phyloP scores from a whole-genome alignment of 208 protist species.

The Crithidia brevicula region DNA sequence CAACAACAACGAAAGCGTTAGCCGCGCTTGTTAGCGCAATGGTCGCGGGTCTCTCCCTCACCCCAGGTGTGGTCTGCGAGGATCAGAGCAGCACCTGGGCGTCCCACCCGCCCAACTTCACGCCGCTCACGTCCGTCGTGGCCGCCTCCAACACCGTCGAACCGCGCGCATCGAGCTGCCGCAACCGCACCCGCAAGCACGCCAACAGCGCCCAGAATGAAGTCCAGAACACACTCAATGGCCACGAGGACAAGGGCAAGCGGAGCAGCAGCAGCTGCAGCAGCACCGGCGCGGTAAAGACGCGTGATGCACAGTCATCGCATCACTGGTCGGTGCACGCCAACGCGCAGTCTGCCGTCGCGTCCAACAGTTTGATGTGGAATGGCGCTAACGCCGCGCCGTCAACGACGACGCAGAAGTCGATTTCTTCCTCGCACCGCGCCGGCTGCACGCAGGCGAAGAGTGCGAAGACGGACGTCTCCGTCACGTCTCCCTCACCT shows the following conservation, averaged over 20 bases:
- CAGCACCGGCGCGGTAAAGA: background rate
- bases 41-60: too few relatives aligned
- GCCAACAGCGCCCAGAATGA: conserved; percentile 10
- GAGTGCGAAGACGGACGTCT: background rate
- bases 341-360: conserved; percentile 2
- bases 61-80: too few relatives aligned
- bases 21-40: background rate
- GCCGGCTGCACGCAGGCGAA: background rate
- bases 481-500: background rate
- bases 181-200: conserved; percentile 5
- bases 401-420: background rate
- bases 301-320: too few relatives aligned
- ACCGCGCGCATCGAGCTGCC: background rate
- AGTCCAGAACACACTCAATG: conserved; percentile 18
- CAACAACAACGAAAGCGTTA: background rate
- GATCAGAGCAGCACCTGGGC: too few relatives aligned
- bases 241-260: background rate
- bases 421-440: background rate
- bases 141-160: too few relatives aligned
- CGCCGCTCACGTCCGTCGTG: too few relatives aligned
- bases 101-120: too few relatives aligned
- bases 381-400: background rate
- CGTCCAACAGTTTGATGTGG: conserved; percentile 8
- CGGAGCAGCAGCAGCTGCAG: background rate
- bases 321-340: conserved; percentile 10